A percentile compares a stretch with the other conserved stretches of the same genome.
Evolutionary conservation across 257 asterid genomes (phyloP).

Genomic region (Plantago ovata): DNA sequence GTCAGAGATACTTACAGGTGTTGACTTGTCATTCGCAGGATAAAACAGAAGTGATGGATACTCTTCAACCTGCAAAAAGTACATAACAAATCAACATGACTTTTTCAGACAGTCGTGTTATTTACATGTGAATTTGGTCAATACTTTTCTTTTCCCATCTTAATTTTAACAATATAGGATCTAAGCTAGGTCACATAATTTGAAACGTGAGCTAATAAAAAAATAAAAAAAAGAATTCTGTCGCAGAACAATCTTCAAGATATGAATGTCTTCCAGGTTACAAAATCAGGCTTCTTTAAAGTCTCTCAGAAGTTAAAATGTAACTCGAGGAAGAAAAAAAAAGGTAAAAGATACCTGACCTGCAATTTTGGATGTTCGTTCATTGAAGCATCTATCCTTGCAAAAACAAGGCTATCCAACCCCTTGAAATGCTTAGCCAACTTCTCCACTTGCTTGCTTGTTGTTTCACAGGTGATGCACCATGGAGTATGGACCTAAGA

Average conservation of each 20-base stretch:
- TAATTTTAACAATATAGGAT: neutral
- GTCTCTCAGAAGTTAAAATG: neutral
- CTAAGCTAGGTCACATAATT: neutral
- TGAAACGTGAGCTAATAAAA: neutral
- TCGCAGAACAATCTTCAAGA: neutral
- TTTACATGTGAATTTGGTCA: neutral
- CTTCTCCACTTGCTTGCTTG: slow-evolving; percentile 87
- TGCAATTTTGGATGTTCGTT: slow-evolving; percentile 82
- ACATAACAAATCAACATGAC: slow-evolving; percentile 1
- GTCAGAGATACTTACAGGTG: slow-evolving; percentile 40
- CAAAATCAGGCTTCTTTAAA: neutral
- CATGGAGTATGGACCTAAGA: slow-evolving; percentile 81
- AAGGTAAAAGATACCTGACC: slow-evolving; percentile 27
- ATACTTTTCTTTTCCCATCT: neutral
- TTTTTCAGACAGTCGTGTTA: neutral
- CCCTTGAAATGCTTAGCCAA: slow-evolving; percentile 96
- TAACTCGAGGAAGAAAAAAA: neutral
- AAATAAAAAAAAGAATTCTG: neutral
- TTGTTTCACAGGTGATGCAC: slow-evolving; percentile 88
- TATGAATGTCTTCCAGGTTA: neutral
- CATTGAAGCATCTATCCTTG: slow-evolving; percentile 79
- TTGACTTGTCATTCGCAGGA: slow-evolving; percentile 61
- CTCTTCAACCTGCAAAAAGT: slow-evolving; percentile 64
- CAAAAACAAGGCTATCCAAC: slow-evolving; percentile 64
- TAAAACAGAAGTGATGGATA: slow-evolving; percentile 76